phyloP scores from a whole-genome alignment of 148 eudicot genomes.

The Rhododendron mucronatum region DNA sequence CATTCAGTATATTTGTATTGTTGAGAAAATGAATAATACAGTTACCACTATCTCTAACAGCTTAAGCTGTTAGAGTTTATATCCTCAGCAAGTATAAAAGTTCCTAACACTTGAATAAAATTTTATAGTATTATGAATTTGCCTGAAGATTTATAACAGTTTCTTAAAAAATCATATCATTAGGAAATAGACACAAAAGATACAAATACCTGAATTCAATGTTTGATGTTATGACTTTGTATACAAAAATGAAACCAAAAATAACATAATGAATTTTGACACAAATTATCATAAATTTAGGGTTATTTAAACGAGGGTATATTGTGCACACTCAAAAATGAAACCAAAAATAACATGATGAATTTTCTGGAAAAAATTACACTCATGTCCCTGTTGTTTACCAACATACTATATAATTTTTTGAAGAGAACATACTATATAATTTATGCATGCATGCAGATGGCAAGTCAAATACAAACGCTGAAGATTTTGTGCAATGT shows the following conservation, averaged over 20 bases:
- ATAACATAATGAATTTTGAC: background rate
- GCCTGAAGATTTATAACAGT: background rate
- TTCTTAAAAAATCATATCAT: background rate
- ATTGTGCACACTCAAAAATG: background rate
- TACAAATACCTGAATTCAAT: background rate
- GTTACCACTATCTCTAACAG: no score
- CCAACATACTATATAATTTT: background rate
- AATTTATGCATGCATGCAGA: conserved; percentile 30
- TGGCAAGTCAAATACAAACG: conserved; percentile 38
- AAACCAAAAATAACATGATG: no score
- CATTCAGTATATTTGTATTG: no score
- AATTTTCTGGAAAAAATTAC: background rate
- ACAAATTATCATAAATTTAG: background rate
- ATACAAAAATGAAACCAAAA: background rate
- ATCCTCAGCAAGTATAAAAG: background rate
- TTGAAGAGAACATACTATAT: background rate
- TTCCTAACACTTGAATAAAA: background rate
- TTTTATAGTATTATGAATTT: background rate
- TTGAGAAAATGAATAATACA: no score
- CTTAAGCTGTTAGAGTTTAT: no score
- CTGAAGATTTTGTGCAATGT: conserved; percentile 12
- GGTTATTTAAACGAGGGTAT: background rate
- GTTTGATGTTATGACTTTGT: background rate
- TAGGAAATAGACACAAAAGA: background rate
- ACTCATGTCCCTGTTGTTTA: background rate